Base-by-base conservation (phyloP, 2,329 filamentous ascomycete genomes). In the Xylariaceae sp. region DNA sequence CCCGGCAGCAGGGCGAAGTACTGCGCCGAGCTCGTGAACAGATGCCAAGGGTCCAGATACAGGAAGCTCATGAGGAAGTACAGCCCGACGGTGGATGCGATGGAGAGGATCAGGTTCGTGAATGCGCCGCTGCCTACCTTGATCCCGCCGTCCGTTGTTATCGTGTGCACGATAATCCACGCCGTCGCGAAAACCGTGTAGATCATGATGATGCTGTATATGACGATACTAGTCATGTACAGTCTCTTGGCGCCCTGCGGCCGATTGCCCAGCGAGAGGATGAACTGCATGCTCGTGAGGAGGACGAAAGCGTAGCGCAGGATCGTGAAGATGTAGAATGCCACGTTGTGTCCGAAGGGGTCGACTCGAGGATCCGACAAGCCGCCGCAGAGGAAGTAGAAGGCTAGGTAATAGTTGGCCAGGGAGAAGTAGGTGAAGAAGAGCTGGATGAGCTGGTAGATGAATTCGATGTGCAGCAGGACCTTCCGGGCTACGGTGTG, bases 1-100 rank as follows among this genome's bases (percentile, higher is more conserved):
- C 80, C 86, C 0, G 94, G 94, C 34, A 99, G 79, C 22, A 99
- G 84, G 44, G 92, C 80, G 70, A 99, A 96, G 77, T 99, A 99
- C 70, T 96, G 92, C 0, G 80, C 83, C 0, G 89, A 85, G 0
- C 87, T 92, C 12, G 94, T 99, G 74, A 99, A 88, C 88, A 99
- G 94, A 77, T 99, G 94, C 94, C 94, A 99, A 0, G 94, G 94
- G 64, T 99, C 95, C 44, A 99, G 83, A 73, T 99, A 99, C 56
- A 99, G 74, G 74, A 99, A 90, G 21, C 88, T 94, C 86, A 95
- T 96, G 73, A 96, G 72, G 76, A 99, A 94, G 79, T 97, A 99
- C 37, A 99, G 78, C 0, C 95, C 94, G 39, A 96, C 75, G 0
- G 94, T 99, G 1, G 90, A 95, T 3, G 87, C 77, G n/a, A 88